phyloP scores from a whole-genome alignment of 1,284 basidiomycete genomes.

The Moniliophthora roreri region DNA sequence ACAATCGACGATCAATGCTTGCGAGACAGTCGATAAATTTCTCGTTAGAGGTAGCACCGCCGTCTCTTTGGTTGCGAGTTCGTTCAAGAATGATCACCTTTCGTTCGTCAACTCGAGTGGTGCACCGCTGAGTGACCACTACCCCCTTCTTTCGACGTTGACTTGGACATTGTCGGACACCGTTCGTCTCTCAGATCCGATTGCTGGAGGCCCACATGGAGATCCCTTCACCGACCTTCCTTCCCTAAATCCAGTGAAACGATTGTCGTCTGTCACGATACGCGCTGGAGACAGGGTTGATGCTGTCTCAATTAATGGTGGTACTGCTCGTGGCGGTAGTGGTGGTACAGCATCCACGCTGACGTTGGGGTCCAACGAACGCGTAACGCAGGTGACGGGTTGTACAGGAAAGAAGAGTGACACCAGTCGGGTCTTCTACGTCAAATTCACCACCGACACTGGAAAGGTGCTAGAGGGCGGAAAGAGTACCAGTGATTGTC shows the following conservation, averaged over 20 bases:
- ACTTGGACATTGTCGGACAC: slow-evolving; percentile 30
- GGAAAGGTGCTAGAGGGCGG: slow-evolving; percentile 30
- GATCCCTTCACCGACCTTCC: slow-evolving; percentile 31
- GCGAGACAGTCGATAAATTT: slow-evolving; percentile 39
- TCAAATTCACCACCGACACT: slow-evolving; percentile 29
- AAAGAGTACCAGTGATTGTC: slow-evolving; percentile 28
- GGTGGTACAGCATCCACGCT: slow-evolving; percentile 31
- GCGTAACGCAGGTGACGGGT: slow-evolving; percentile 23
- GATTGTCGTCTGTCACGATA: slow-evolving; percentile 31
- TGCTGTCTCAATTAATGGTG: slow-evolving; percentile 25
- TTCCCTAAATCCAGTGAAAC: slow-evolving; percentile 21
- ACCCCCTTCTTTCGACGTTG: slow-evolving; percentile 30
- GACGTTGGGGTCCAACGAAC: slow-evolving; percentile 26
- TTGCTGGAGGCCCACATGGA: slow-evolving; percentile 33
- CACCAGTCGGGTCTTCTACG: slow-evolving; percentile 32
- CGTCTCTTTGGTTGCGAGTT: slow-evolving; percentile 23
- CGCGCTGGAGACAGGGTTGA: slow-evolving; percentile 32
- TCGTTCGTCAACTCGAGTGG: slow-evolving; percentile 31
- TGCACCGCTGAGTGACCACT: slow-evolving; percentile 34
- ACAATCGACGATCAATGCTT: slow-evolving; percentile 27
- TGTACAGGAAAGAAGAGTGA: slow-evolving; percentile 28
- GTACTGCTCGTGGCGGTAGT: slow-evolving; percentile 32
- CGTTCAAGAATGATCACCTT: slow-evolving; percentile 31
- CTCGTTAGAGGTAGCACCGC: slow-evolving; percentile 26
- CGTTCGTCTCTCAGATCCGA: slow-evolving; percentile 29